Percentiles rank a stretch among this genome's conserved stretches.
These are phyloP conservation scores for Musa itinerans DNA, from an alignment of 176 grass and related monocot species.

Conservation along the genomic window DNA sequence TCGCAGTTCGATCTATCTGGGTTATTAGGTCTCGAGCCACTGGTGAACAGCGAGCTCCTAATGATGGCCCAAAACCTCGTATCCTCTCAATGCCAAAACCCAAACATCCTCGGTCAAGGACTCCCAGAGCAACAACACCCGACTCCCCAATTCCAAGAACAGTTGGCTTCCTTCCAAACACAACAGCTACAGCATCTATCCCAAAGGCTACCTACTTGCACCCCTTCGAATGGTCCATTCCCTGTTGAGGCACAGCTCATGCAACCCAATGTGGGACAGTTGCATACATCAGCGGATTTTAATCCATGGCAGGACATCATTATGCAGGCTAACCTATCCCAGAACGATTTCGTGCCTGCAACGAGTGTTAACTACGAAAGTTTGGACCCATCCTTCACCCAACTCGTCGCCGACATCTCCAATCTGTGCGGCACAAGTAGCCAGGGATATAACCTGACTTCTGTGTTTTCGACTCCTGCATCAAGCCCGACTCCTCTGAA, in stretches of 20 bases:
- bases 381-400: conserved; percentile 13
- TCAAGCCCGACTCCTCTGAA: conserved; percentile 32
- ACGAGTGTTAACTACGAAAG: background rate
- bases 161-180: background rate
- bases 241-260: conserved; percentile 14
- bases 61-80: conserved; percentile 42
- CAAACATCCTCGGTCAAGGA: background rate
- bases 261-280: conserved; percentile 27
- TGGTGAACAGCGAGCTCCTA: conserved; percentile 59
- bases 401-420: conserved; percentile 26
- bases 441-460: conserved; percentile 29
- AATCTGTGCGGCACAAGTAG: conserved; percentile 28
- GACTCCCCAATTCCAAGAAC: conserved; percentile 6
- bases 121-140: background rate
- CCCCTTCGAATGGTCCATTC: background rate
- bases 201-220: background rate
- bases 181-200: background rate
- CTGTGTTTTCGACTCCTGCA: conserved; percentile 46
- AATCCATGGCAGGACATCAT: conserved; percentile 27
- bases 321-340: background rate
- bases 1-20: conserved; percentile 54
- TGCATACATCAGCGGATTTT: conserved; percentile 23
- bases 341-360: background rate
- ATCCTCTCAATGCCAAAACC: background rate
- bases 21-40: conserved; percentile 50